Evolutionary conservation across 164 flowering plant species (phyloP), one percentile per base, ranked within the genome.

Genomic region (Aristolochia contorta): DNA sequence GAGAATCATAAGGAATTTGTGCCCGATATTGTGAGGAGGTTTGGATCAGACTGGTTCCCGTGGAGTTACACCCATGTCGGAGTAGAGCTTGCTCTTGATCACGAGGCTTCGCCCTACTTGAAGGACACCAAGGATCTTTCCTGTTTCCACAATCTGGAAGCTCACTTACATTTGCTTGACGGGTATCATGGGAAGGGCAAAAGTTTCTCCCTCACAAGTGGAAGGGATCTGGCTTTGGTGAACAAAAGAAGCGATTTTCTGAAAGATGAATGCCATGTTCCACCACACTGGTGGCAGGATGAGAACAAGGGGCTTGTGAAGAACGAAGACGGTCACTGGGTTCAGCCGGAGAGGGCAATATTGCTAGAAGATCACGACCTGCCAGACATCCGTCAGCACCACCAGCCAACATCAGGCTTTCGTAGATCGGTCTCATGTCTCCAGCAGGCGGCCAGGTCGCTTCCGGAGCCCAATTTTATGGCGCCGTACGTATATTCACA

Each of bases 41-140:
- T 80, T 0, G 46, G 23, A 0, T n/a, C n/a, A n/a, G 74, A 78
- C 0, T 56, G 75, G 0, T 82, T 86, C 18, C 94, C 94, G 1
- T 89, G 97, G 97, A 81, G 88, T 25, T 90, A 87, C 47, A 83
- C 89, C 0, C 92, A 87, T 58, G 94, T 87, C 0, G 97, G 97
- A 0, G 78, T 75, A 6, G 94, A 86, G 59, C 68, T 82, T 15
- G 77, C 72, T 0, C 51, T 86, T 61, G 91, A 89, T 57, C 89
- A 85, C 59, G 67, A 66, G 0, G 54, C 63, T 1, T 79, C 86
- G 0, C 88, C 90, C 0, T 85, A 77, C 61, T 65, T 87, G 4
- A 80, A 74, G 65, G 47, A 61, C 1, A 73, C 69, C 0, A 58
- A 6, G 0, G 90, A 89, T 43, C 47, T 75, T 0, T 64, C 70